A percentile compares a stretch with the other conserved stretches of the same genome.
These are phyloP conservation scores for Sporothrix brasiliensis DNA, from an alignment of 2,329 filamentous ascomycete species.

Conservation along the genomic window DNA sequence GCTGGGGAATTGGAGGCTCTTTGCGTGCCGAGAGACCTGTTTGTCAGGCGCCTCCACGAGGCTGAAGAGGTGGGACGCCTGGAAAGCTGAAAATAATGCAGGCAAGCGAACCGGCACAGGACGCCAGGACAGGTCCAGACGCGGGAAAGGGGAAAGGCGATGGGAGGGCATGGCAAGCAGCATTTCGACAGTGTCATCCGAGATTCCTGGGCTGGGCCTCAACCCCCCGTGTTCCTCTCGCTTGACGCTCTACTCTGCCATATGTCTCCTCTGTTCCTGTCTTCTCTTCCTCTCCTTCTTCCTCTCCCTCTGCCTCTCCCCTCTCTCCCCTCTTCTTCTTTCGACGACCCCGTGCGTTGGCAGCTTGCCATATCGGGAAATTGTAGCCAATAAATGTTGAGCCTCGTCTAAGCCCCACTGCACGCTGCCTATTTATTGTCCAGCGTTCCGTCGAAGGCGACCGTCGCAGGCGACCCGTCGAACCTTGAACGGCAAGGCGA, in stretches of 20 bases:
- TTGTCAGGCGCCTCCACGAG: not conserved
- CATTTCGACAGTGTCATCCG: no score
- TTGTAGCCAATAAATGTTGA: slow-evolving; percentile 31
- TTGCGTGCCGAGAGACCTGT: not conserved
- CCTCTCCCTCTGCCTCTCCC: not conserved
- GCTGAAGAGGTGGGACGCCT: slow-evolving; percentile 20
- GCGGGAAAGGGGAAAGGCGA: not conserved
- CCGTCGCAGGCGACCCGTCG: not conserved
- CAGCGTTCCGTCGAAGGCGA: not conserved
- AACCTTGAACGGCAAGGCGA: not conserved
- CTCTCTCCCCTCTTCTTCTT: not conserved
- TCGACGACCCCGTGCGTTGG: slow-evolving; percentile 8
- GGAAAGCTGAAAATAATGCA: not conserved
- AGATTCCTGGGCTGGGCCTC: not conserved
- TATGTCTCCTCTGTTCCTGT: not conserved
- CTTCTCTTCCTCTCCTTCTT: not conserved
- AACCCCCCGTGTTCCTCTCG: not conserved
- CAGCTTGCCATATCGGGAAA: not conserved
- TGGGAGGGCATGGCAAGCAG: not conserved
- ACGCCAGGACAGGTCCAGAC: slow-evolving; percentile 2
- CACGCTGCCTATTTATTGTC: not conserved
- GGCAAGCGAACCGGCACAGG: slow-evolving; percentile 8
- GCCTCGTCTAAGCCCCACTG: slow-evolving; percentile 31
- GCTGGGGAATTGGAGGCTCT: not conserved
- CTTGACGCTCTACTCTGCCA: no score